A percentile compares a stretch with the other conserved stretches of the same genome.
Evolutionary conservation across 2,329 filamentous ascomycete species (phyloP).

Genomic region (Fusarium ambrosium): DNA sequence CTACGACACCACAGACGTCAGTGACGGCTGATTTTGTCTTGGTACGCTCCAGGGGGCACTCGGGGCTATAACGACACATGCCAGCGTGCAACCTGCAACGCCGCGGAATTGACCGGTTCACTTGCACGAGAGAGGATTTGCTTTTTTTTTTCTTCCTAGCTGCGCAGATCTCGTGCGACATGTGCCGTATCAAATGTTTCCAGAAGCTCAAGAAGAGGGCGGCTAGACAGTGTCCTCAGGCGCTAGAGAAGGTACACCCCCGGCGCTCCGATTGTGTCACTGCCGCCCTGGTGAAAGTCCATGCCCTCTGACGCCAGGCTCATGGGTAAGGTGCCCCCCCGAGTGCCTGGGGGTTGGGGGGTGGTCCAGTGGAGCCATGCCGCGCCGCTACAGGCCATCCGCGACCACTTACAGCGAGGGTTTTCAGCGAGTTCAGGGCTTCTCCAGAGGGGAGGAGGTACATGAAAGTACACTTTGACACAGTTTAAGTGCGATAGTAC

Average conservation of each 20-base stretch:
- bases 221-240: conserved; percentile 2
- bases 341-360: conserved; percentile 18
- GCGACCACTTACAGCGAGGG: conserved; percentile 20
- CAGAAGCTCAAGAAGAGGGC: conserved; percentile 24
- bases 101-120: not conserved
- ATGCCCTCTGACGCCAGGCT: conserved; percentile 30
- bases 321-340: conserved; percentile 24
- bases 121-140: not conserved
- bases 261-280: conserved; percentile 20
- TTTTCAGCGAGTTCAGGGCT: conserved; percentile 37
- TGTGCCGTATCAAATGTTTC: conserved; percentile 29
- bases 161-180: conserved; percentile 13
- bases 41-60: not conserved
- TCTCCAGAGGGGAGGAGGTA: not conserved
- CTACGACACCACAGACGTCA: conserved; percentile 10
- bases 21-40: conserved; percentile 2
- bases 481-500: not conserved
- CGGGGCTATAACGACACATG: not conserved
- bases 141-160: not conserved
- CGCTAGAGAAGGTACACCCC: conserved; percentile 4
- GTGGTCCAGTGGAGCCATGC: conserved; percentile 11
- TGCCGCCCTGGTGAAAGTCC: conserved; percentile 10
- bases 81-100: not conserved
- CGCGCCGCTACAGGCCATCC: conserved; percentile 10
- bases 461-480: not conserved